These are phyloP conservation scores for Mucor sp. DNA, from an alignment of 371 early-diverging fungal genomes.

Conservation along the genomic window DNA sequence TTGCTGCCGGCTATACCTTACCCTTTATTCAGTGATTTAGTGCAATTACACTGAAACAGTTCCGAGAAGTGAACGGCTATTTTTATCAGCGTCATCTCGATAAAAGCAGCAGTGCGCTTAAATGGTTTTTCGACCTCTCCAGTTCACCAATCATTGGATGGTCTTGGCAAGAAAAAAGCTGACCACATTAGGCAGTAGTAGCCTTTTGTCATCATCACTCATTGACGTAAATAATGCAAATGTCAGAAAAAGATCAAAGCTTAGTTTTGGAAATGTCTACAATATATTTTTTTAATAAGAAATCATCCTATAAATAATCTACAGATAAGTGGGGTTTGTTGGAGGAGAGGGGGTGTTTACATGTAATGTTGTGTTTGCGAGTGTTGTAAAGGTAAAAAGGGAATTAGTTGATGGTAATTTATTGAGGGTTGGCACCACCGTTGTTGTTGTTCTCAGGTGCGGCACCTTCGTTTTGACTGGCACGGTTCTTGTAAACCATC, in stretches of 20 bases:
- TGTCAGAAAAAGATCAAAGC: background rate
- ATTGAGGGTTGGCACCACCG: slow-evolving; percentile 26
- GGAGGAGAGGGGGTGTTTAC: background rate
- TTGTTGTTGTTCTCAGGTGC: slow-evolving; percentile 9
- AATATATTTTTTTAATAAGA: slow-evolving; percentile 18
- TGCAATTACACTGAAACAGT: background rate
- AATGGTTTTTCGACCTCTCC: background rate
- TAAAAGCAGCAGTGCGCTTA: background rate
- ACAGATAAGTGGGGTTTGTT: slow-evolving; percentile 8
- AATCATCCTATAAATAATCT: slow-evolving; percentile 28
- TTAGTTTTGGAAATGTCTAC: slow-evolving; percentile 15
- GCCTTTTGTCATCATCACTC: background rate
- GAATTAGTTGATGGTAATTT: slow-evolving; percentile 13
- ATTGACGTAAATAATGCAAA: background rate
- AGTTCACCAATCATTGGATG: background rate
- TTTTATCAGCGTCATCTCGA: background rate
- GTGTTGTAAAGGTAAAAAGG: slow-evolving; percentile 1
- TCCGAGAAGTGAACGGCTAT: background rate
- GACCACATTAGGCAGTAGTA: background rate
- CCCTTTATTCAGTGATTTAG: background rate
- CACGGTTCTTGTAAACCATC: slow-evolving; percentile 90
- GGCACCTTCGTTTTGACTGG: slow-evolving; percentile 28
- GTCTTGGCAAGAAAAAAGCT: background rate
- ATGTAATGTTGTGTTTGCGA: background rate
- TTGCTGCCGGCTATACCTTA: background rate